Conservation (phyloP, 805 yeast genomes). For the Hanseniaspora opuntiae region DNA sequence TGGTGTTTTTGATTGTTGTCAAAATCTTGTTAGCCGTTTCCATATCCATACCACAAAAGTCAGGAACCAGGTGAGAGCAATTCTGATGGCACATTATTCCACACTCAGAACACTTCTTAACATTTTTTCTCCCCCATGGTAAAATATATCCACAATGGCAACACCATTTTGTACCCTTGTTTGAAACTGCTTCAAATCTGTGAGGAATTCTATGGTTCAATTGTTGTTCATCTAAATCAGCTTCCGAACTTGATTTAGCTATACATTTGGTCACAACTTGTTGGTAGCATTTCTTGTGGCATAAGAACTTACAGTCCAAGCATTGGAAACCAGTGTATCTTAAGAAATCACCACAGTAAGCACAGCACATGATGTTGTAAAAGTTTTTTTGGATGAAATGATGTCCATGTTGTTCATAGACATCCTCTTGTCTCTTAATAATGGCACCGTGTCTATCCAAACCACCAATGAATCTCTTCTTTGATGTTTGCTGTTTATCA, state of each 20-base stretch:
- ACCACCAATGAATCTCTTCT: constrained; percentile 42
- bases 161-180: constrained; percentile 97
- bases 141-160: constrained; percentile 95
- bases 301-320: constrained; percentile 67
- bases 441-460: constrained; percentile 96
- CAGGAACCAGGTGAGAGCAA: constrained; percentile 92
- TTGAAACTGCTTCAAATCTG: constrained; percentile 80
- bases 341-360: constrained; percentile 89
- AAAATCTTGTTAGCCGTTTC: constrained; percentile 86
- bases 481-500: constrained; percentile 47
- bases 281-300: constrained; percentile 69
- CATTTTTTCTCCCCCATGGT: constrained; percentile 89
- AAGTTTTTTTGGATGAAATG: constrained; percentile 91
- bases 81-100: constrained; percentile 87
- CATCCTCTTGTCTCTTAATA: constrained; percentile 75
- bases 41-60: constrained; percentile 97
- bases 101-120: constrained; percentile 85
- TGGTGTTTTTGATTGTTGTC: constrained; percentile 67
- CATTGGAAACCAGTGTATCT: constrained; percentile 78
- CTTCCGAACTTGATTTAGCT: constrained; percentile 57
- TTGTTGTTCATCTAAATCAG: constrained; percentile 56
- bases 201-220: constrained; percentile 95
- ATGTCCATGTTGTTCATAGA: constrained; percentile 92
- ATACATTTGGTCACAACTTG: constrained; percentile 76
- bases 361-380: constrained; percentile 93